These are phyloP conservation scores for Venturia effusa DNA, from an alignment of 2,329 filamentous ascomycete genomes.

Conservation along the genomic window DNA sequence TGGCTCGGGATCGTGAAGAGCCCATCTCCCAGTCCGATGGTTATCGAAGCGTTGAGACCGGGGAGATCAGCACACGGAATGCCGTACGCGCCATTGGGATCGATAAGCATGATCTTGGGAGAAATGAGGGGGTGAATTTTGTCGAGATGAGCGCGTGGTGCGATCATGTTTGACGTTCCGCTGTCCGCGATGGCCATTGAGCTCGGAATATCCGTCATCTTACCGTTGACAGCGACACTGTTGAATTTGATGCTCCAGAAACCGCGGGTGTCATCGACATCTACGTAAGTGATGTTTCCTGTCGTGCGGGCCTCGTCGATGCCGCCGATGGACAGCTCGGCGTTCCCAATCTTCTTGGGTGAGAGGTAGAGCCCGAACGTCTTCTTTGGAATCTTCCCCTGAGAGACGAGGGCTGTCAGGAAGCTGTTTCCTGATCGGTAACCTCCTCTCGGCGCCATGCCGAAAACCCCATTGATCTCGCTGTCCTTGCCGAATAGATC, in stretches of 20 bases:
- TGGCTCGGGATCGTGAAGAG: conserved; percentile 3
- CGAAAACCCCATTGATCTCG: not conserved
- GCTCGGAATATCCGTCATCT: not conserved
- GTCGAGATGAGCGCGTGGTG: not conserved
- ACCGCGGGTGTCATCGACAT: not conserved
- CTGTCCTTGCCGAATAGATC: not conserved
- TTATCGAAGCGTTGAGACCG: not conserved
- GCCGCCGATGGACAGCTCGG: conserved; percentile 6
- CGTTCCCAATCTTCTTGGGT: conserved; percentile 2
- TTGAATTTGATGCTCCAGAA: not conserved
- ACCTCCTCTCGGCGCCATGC: not conserved
- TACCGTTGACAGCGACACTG: conserved; percentile 4
- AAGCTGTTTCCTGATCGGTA: not conserved
- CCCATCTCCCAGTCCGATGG: not conserved
- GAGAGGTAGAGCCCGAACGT: conserved; percentile 4
- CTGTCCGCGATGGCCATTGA: conserved; percentile 1
- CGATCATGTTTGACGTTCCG: conserved; percentile 9
- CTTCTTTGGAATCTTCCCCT: not conserved
- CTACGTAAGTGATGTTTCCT: conserved; percentile 5
- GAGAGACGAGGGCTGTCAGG: not conserved
- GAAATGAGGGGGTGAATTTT: conserved; percentile 8
- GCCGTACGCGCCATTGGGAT: conserved; percentile 1
- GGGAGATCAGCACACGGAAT: conserved; percentile 2
- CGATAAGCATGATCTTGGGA: conserved; percentile 6
- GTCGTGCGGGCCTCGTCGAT: not conserved